A percentile compares a stretch with the other conserved stretches of the same genome.
phyloP scores from a whole-genome alignment of 2,329 filamentous ascomycete genomes.

The Botryotinia convoluta region DNA sequence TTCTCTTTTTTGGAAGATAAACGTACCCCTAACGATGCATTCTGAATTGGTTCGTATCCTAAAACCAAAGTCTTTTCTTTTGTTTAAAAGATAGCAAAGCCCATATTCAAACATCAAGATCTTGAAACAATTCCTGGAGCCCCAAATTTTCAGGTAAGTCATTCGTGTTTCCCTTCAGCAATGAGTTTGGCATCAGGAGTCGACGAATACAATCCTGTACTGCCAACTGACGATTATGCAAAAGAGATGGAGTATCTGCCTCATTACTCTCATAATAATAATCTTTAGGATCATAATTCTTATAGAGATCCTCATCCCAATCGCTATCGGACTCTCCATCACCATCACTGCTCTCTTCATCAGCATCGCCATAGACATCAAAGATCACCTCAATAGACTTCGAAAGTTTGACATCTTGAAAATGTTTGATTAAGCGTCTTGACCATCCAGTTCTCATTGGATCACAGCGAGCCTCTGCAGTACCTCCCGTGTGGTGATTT shows the following conservation, averaged over 20 bases:
- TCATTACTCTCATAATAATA: not conserved
- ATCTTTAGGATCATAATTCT: not conserved
- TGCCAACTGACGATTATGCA: not conserved
- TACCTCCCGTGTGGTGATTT: not conserved
- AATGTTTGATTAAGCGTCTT: not conserved
- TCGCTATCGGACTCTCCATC: not conserved
- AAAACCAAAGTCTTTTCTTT: fast-evolving
- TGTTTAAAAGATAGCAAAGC: no score
- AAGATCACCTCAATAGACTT: not conserved
- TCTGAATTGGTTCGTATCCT: not conserved
- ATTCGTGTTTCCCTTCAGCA: not conserved
- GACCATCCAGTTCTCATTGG: not conserved
- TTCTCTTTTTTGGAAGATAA: not conserved
- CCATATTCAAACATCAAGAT: not conserved
- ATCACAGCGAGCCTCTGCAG: not conserved
- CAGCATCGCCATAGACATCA: not conserved
- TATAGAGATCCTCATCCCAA: not conserved
- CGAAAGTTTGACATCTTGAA: not conserved
- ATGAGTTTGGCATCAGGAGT: not conserved
- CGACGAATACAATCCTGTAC: not conserved
- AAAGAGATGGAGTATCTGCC: not conserved
- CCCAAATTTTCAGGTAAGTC: not conserved
- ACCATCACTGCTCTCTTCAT: not conserved
- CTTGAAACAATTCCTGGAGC: not conserved
- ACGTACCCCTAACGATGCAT: not conserved